A percentile compares a stretch with the other conserved stretches of the same genome.
These are phyloP conservation scores for Coemansia sp. DNA, from an alignment of 192 early-diverging fungal species.

Conservation along the genomic window DNA sequence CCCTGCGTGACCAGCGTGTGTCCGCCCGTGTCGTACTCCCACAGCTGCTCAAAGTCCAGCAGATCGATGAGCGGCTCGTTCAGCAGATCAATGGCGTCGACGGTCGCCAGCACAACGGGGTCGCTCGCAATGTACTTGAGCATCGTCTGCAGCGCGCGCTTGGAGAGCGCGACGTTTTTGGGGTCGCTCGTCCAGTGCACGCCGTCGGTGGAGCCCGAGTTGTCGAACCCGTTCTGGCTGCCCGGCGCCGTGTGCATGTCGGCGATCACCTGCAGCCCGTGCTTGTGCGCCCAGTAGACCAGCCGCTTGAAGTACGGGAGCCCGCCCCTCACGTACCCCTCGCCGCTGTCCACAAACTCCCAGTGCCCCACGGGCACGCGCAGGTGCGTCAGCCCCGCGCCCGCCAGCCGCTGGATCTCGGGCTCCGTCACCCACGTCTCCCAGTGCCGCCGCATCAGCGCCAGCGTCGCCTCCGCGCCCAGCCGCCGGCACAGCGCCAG, in stretches of 20 bases:
- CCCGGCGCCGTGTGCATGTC: conserved; percentile 62
- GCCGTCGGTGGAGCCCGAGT: conserved; percentile 48
- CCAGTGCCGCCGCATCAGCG: conserved; percentile 52
- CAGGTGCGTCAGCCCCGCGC: conserved; percentile 52
- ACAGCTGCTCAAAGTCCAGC: conserved; percentile 46
- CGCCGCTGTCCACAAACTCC: conserved; percentile 56
- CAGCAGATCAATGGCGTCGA: conserved; percentile 43
- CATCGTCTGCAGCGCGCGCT: conserved; percentile 54
- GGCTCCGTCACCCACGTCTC: conserved; percentile 57
- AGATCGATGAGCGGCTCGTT: conserved; percentile 48
- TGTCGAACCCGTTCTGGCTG: conserved; percentile 61
- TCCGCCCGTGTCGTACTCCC: conserved; percentile 50
- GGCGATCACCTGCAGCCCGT: conserved; percentile 54
- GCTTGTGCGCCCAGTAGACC: conserved; percentile 55
- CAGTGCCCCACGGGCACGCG: conserved; percentile 63
- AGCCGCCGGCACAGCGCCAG: conserved; percentile 52
- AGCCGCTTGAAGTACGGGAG: conserved; percentile 49
- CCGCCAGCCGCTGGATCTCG: conserved; percentile 53
- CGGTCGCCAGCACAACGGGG: conserved; percentile 31
- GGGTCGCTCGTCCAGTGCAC: conserved; percentile 53
- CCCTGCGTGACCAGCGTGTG: conserved; percentile 31
- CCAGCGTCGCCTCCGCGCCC: conserved; percentile 34
- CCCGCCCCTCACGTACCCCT: conserved; percentile 52
- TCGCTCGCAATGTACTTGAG: conserved; percentile 55
- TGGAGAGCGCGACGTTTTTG: conserved; percentile 53